Conservation (phyloP, 371 early-diverging fungal species). For the Lichtheimia ramosa region DNA sequence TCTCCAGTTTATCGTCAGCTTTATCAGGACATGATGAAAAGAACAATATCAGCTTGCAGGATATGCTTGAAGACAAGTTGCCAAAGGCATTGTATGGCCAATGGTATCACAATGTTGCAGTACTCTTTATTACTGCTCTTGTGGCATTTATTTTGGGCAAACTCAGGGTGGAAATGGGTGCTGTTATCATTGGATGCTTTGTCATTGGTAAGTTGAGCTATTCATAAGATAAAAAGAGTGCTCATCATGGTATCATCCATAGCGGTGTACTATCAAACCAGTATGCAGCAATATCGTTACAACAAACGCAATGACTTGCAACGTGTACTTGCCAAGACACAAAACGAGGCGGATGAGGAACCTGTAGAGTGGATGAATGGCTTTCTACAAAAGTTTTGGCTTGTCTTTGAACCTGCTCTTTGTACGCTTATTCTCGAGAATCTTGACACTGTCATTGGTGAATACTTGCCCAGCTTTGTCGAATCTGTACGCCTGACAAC, state of each 20-base stretch:
- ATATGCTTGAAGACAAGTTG: conserved; percentile 5
- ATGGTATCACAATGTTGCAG: conserved; percentile 38
- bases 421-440: conserved; percentile 75
- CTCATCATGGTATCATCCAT: not conserved
- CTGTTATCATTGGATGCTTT: conserved; percentile 36
- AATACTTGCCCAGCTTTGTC: conserved; percentile 85
- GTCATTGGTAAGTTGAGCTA: conserved; percentile 42
- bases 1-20: not conserved
- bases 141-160: conserved; percentile 31
- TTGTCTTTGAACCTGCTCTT: conserved; percentile 91
- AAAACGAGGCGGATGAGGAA: conserved; percentile 65
- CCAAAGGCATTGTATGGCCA: conserved; percentile 17
- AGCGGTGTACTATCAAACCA: conserved; percentile 71
- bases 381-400: conserved; percentile 86
- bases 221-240: not conserved
- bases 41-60: not conserved
- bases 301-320: conserved; percentile 69
- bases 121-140: conserved; percentile 32
- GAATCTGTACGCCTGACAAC: conserved; percentile 88
- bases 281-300: conserved; percentile 61
- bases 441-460: conserved; percentile 73
- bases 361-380: conserved; percentile 97
- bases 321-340: conserved; percentile 53
- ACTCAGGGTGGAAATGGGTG: conserved; percentile 42
- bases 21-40: not conserved